A percentile compares a stretch with the other conserved stretches of the same genome.
phyloP scores from a whole-genome alignment of 805 yeast genomes.

The Wickerhamomyces subpelliculosus region DNA sequence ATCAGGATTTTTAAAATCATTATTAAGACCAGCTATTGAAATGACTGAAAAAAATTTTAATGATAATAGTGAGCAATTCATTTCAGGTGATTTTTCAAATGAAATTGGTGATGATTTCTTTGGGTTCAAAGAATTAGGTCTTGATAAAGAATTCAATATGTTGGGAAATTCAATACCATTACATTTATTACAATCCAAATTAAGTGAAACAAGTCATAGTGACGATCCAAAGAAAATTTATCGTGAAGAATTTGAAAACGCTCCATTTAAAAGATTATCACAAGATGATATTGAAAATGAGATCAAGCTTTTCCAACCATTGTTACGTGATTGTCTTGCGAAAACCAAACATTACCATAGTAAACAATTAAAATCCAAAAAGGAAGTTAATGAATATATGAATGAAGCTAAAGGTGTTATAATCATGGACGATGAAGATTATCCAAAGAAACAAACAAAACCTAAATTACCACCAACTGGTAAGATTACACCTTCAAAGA shows the following conservation, averaged over 20 bases:
- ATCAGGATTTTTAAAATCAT: conserved; percentile 65
- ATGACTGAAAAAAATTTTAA: conserved; percentile 70
- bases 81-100: conserved; percentile 90
- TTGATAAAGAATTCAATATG: conserved; percentile 86
- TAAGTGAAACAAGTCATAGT: conserved; percentile 50
- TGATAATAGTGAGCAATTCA: conserved; percentile 89
- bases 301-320: conserved; percentile 52
- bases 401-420: conserved; percentile 32
- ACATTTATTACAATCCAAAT: conserved; percentile 73
- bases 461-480: conserved; percentile 91
- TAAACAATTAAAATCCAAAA: conserved; percentile 26
- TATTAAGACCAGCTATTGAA: conserved; percentile 73
- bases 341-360: conserved; percentile 36
- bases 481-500: conserved; percentile 65
- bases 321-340: conserved; percentile 35
- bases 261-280: conserved; percentile 44
- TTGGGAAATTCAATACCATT: conserved; percentile 83
- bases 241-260: conserved; percentile 59
- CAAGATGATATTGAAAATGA: conserved; percentile 45
- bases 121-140: conserved; percentile 90
- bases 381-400: conserved; percentile 23
- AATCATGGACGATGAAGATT: conserved; percentile 75
- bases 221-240: conserved; percentile 40
- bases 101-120: conserved; percentile 97
- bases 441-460: conserved; percentile 66